Evolutionary conservation across 1,284 basidiomycete genomes (phyloP).

Genomic region (Leccinum fallax): DNA sequence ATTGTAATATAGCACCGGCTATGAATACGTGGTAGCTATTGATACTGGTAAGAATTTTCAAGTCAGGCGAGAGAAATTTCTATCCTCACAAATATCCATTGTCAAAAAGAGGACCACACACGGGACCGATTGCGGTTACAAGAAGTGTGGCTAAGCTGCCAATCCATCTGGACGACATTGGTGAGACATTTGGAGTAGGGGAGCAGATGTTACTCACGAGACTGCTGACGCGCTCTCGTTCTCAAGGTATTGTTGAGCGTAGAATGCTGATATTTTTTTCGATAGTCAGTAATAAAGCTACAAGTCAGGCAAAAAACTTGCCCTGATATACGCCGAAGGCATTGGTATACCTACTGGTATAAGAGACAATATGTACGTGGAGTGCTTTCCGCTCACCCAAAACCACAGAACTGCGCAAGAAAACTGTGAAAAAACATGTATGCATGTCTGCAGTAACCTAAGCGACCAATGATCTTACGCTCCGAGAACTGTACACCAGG

Average conservation of each 20-base stretch:
- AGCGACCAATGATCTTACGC: constrained; percentile 17
- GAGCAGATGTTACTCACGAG: constrained; percentile 24
- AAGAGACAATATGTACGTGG: not conserved
- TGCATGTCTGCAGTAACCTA: not conserved
- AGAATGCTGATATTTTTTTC: constrained; percentile 28
- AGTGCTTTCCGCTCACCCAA: constrained; percentile 22
- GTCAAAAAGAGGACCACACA: constrained; percentile 32
- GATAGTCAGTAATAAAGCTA: not conserved
- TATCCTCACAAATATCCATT: constrained; percentile 36
- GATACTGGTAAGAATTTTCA: not conserved
- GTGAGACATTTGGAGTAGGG: not conserved
- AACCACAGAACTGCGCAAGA: constrained; percentile 31
- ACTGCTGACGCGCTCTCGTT: constrained; percentile 32
- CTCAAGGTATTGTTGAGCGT: constrained; percentile 35
- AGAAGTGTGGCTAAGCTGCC: constrained; percentile 29
- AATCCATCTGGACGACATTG: constrained; percentile 29
- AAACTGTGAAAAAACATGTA: constrained; percentile 22
- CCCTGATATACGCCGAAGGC: constrained; percentile 40
- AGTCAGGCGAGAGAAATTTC: accelerated
- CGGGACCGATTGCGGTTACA: constrained; percentile 20
- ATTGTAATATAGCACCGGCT: constrained; percentile 30
- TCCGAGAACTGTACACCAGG: constrained; percentile 35
- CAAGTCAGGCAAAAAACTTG: constrained; percentile 1
- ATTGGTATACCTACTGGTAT: constrained; percentile 20
- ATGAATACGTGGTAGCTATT: constrained; percentile 17